Evolutionary conservation across 2,329 filamentous ascomycete genomes (phyloP), one percentile per base, ranked within the genome.

Genomic region (Trichophyton verrucosum): DNA sequence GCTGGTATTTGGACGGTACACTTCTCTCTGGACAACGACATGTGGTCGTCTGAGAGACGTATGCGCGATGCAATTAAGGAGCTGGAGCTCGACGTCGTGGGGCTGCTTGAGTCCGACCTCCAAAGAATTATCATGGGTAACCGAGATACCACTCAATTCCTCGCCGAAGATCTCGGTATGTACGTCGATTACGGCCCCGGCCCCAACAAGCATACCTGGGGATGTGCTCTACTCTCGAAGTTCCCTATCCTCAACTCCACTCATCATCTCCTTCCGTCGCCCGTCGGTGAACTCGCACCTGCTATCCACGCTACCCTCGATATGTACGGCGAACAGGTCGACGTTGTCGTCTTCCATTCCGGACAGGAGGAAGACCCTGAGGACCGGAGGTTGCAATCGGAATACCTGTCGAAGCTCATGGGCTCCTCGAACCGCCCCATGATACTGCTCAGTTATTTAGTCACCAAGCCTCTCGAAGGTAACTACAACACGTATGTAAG

Each of bases 71-170:
- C 95, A 13, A 86, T 96, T 74, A 86, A 89, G 70, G 94, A 97
- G 69, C 78, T 96, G n/a, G 94, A 99, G 74, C 78, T 99, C n/a
- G 94, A 99, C 70, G 89, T 99, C 3, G 82, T 99, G 55, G 94
- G 94, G n/a, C 82, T 99, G 20, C 81, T 99, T 0, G 94, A 99
- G 74, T 88, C 87, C 0, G 94, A 99, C 72, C 82, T 89, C 40
- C 94, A 99, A 76, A 89, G 92, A 67, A 96, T 99, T 76, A 99
- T 99, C 78, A 99, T 97, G 94, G 94, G 94, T 69, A 99, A 97
- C 76, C 88, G 94, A 66, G 94, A 99, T 72, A 88, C 89, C 7
- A 96, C 94, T 1, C 94, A 97, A 72, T 95, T 89, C 75, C 82
- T 99, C 7, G 91, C 94, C 20, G 92, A 97, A 72, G 91, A 99